Conservation (phyloP, 2,329 filamentous ascomycete species). For the Pyrenochaeta sp. region DNA sequence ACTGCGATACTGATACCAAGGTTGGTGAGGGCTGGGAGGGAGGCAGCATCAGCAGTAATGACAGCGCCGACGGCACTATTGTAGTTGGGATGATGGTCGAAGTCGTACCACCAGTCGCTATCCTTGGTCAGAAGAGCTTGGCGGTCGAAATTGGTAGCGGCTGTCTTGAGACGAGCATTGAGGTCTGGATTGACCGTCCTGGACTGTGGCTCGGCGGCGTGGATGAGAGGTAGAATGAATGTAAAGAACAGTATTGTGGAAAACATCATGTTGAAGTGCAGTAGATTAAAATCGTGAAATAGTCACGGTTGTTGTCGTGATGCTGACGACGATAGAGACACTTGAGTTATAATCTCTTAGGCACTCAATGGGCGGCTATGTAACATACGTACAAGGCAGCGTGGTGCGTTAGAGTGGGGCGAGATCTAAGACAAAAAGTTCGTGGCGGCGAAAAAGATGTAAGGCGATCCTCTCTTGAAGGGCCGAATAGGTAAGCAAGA, state of each 20-base stretch:
- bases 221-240: constrained; percentile 22
- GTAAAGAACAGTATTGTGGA: constrained; percentile 13
- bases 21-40: constrained; percentile 58
- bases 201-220: constrained; percentile 45
- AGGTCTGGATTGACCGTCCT: constrained; percentile 52
- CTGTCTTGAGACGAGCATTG: constrained; percentile 45
- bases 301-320: background rate
- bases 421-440: constrained; percentile 7
- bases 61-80: constrained; percentile 59
- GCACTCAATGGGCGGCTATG: background rate
- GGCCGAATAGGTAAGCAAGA: constrained; percentile 1
- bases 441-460: constrained; percentile 4
- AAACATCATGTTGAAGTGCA: constrained; percentile 6
- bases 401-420: constrained; percentile 1
- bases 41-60: constrained; percentile 61
- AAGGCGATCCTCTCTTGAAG: constrained; percentile 5
- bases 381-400: background rate
- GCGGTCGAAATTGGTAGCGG: constrained; percentile 58
- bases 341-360: constrained; percentile 3
- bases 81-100: constrained; percentile 53
- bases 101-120: constrained; percentile 61
- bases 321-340: background rate
- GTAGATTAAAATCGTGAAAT: background rate
- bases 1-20: constrained; percentile 59
- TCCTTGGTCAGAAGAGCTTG: constrained; percentile 52